Evolutionary conservation across 1,139 yeast genomes (phyloP).

Genomic region (Ashbya aceris): DNA sequence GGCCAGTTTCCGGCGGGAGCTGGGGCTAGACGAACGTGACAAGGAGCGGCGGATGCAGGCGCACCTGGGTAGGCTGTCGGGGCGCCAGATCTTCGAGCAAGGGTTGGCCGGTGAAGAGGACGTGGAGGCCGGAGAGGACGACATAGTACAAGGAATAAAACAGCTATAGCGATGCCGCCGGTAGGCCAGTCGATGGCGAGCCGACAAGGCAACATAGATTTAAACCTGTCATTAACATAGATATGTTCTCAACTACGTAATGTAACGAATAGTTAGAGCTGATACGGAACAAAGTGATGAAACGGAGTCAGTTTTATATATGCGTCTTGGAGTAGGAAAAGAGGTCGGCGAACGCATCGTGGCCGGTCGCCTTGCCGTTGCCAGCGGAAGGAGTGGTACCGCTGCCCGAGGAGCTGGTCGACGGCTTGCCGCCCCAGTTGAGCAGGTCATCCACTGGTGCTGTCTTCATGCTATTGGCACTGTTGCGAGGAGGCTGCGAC

Average conservation of each 20-base stretch:
- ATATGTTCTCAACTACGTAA: neutral
- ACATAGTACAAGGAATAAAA: constrained; percentile 9
- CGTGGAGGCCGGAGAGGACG: constrained; percentile 39
- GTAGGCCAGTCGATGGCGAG: neutral
- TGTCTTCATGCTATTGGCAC: no score
- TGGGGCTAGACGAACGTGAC: constrained; percentile 49
- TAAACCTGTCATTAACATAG: neutral
- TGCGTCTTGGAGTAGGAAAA: constrained; percentile 27
- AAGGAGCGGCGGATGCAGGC: constrained; percentile 43
- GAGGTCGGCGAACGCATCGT: constrained; percentile 28
- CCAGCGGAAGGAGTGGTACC: constrained; percentile 3
- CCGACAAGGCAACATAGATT: neutral
- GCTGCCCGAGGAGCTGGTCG: neutral
- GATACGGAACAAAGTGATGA: neutral
- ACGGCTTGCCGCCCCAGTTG: constrained; percentile 8
- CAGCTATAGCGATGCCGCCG: constrained; percentile 2
- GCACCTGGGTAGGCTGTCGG: constrained; percentile 73
- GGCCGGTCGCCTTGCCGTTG: constrained; percentile 3
- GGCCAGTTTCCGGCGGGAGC: constrained; percentile 43
- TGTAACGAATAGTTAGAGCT: neutral
- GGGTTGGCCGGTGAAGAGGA: constrained; percentile 70
- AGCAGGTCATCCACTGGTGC: constrained; percentile 6
- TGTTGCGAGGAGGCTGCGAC: no score
- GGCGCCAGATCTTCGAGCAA: constrained; percentile 79
- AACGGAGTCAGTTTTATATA: constrained; percentile 13